Evolutionary conservation across 75 land plant genomes (phyloP).

Genomic region (Ceratopteris richardii): DNA sequence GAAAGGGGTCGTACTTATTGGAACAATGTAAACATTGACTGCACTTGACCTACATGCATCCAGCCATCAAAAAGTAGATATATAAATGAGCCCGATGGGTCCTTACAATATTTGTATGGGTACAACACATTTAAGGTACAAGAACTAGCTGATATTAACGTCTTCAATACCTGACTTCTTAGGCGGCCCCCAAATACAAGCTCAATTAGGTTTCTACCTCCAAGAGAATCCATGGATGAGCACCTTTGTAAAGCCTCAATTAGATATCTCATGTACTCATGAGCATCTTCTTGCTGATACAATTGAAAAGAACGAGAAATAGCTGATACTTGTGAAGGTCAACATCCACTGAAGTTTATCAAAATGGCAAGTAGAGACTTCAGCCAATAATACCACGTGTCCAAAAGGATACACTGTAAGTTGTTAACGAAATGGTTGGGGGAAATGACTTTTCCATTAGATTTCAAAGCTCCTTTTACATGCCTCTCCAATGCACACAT

Average conservation of each 20-base stretch:
- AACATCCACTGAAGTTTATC: constrained; percentile 8
- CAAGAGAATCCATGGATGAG: constrained; percentile 1
- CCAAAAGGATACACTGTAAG: constrained; percentile 25
- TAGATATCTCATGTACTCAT: constrained; percentile 28
- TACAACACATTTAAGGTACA: too few relatives aligned
- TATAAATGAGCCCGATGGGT: too few relatives aligned
- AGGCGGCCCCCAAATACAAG: constrained; percentile 32
- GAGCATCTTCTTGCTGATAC: constrained; percentile 33
- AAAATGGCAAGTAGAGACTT: too few relatives aligned
- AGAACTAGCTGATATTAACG: too few relatives aligned
- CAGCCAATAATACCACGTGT: not conserved
- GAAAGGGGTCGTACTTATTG: constrained; percentile 23
- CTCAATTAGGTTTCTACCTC: constrained; percentile 14
- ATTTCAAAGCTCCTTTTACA: constrained; percentile 19
- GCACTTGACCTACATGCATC: constrained; percentile 21
- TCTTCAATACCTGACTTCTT: constrained; percentile 22
- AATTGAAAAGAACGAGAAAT: constrained; percentile 17
- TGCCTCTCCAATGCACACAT: constrained; percentile 33
- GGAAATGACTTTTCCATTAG: constrained; percentile 16
- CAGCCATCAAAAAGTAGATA: too few relatives aligned
- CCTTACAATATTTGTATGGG: too few relatives aligned
- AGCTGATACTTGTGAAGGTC: constrained; percentile 6
- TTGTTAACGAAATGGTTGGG: constrained; percentile 27
- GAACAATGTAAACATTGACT: constrained; percentile 17
- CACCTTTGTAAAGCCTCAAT: constrained; percentile 29